Evolutionary conservation across 73 alveolate species (phyloP), one percentile per base, ranked within the genome.

Genomic region (Paramecium tetraurelia): DNA sequence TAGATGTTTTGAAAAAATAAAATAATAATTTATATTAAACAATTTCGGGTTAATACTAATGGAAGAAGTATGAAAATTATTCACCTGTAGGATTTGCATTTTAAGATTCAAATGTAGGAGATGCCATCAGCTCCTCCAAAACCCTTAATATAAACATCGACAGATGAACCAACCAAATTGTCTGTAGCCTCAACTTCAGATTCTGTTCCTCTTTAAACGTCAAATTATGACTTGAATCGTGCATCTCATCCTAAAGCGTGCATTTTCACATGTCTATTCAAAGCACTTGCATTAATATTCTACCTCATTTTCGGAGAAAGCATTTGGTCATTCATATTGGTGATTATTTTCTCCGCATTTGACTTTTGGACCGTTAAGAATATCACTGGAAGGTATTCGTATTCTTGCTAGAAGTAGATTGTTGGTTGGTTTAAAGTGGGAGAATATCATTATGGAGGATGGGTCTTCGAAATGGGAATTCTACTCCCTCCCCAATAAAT

Each of bases 381-480:
- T 75, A 36, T 75, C 4, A 75, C 87, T 2, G 87, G 87, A 75
- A 75, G 87, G 87, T 75, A 36, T 21, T 21, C 16, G 8, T 33
- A 14, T 11, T 36, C 7, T 16, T 33, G 3, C 8, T 75, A 21
- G n/a, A n/a, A 0, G 36, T 75, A 75, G 87, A 75, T 75, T 75
- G 16, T 75, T 75, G 35, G 87, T 75, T 33, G 87, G 87, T 31
- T 75, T 75, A 20, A 75, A 75, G 22, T 75, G 87, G 87, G 87
- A 75, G 33, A 75, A 33, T 36, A 21, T 33, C n/a, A 21, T 36
- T 75, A 12, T 33, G 41, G 87, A 75, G n/a, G 59, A 75, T 75
- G 87, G 87, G n/a, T 14, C 58, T 36, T 75, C 57, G 2, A 40
- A 36, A 31, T 75, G 58, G 87, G 38, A 75, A 75, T 75, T 75